Conservation (phyloP, 768 basidiomycete species). For the Kwoniella shandongensis region DNA sequence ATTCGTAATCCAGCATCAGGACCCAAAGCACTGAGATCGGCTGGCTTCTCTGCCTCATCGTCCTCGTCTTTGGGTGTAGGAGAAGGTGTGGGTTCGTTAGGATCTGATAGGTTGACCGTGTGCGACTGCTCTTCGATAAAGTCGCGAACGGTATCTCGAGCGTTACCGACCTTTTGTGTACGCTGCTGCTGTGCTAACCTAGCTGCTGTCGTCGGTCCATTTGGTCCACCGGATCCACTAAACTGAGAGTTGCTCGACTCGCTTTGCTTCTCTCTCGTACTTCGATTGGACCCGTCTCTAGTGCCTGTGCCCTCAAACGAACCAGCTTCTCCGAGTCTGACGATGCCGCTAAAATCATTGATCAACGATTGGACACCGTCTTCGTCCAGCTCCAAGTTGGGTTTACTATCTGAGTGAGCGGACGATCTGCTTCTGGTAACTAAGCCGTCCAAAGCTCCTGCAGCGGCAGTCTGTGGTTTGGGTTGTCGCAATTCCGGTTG, state of each 20-base stretch:
- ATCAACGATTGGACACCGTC: conserved; percentile 28
- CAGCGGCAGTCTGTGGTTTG: conserved; percentile 15
- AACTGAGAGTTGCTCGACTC: not conserved
- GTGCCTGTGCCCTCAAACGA: conserved; percentile 6
- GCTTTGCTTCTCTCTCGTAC: conserved; percentile 4
- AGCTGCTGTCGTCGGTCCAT: conserved; percentile 20
- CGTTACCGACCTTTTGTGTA: conserved; percentile 4
- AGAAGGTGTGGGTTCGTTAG: conserved; percentile 47
- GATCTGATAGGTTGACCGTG: conserved; percentile 43
- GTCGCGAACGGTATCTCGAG: conserved; percentile 30
- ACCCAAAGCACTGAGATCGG: not conserved
- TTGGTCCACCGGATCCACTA: not conserved
- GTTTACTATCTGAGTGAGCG: conserved; percentile 1
- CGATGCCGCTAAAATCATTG: conserved; percentile 42
- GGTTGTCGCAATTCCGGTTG: conserved; percentile 19
- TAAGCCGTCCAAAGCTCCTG: conserved; percentile 18
- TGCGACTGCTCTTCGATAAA: conserved; percentile 44
- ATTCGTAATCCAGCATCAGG: conserved; percentile 3
- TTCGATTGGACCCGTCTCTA: conserved; percentile 9
- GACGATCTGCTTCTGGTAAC: conserved; percentile 7
- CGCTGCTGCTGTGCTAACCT: conserved; percentile 23
- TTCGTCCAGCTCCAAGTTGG: conserved; percentile 29
- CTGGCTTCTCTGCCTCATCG: conserved; percentile 5
- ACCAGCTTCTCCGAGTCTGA: conserved; percentile 33
- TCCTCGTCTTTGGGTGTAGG: conserved; percentile 11